Percentiles rank a stretch among this genome's conserved stretches.
Evolutionary conservation across 768 basidiomycete genomes (phyloP).

Genomic region (Polyporus arcularius): DNA sequence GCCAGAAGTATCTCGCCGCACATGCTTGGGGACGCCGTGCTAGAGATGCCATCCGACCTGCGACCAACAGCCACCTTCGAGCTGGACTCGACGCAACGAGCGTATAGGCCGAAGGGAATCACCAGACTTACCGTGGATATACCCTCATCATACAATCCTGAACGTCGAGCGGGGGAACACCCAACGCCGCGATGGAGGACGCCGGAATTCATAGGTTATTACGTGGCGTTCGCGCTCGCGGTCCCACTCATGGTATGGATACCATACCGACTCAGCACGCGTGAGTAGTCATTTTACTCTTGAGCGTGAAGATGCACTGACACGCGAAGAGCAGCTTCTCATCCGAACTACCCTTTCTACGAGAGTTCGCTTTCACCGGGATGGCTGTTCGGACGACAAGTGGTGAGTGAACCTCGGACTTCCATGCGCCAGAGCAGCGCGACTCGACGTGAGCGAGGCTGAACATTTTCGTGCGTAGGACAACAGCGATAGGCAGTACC

Average conservation of each 20-base stretch:
- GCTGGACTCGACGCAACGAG: constrained; percentile 16
- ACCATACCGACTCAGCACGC: constrained; percentile 67
- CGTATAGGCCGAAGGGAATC: constrained; percentile 33
- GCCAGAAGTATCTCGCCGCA: neutral
- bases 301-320: neutral
- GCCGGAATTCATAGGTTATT: constrained; percentile 80
- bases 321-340: constrained; percentile 49
- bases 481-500: constrained; percentile 90
- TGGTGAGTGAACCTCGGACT: constrained; percentile 54
- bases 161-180: constrained; percentile 25
- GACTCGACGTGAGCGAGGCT: neutral
- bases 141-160: constrained; percentile 42
- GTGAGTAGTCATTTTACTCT: constrained; percentile 51
- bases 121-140: constrained; percentile 57
- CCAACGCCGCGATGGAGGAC: constrained; percentile 72
- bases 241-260: constrained; percentile 78
- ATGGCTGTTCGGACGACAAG: constrained; percentile 78
- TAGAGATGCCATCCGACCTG: constrained; percentile 34
- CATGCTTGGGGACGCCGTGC: constrained; percentile 25
- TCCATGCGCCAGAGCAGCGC: neutral
- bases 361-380: constrained; percentile 59
- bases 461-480: constrained; percentile 53
- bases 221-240: constrained; percentile 54
- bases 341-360: constrained; percentile 74
- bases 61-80: constrained; percentile 22